These are phyloP conservation scores for Panicum miliaceum DNA, from an alignment of 176 grass and related monocot genomes.

Conservation along the genomic window DNA sequence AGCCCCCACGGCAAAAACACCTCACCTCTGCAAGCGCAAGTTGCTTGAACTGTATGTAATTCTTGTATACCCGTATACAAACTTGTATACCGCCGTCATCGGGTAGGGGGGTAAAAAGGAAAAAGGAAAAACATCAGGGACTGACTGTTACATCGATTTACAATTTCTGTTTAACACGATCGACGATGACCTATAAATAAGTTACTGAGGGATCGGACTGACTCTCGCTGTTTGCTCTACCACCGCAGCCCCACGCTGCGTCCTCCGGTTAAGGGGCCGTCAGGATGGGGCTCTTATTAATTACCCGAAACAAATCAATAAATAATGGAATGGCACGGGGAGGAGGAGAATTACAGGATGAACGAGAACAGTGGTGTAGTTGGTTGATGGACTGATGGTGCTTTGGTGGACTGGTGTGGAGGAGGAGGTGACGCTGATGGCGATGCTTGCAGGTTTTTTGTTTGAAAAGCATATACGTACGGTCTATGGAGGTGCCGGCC, in stretches of 20 bases:
- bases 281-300: conserved; percentile 56
- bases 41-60: conserved; percentile 64
- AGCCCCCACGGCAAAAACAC: conserved; percentile 34
- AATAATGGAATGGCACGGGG: conserved; percentile 61
- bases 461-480: conserved; percentile 29
- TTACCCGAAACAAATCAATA: conserved; percentile 63
- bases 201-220: conserved; percentile 34
- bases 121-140: conserved; percentile 21
- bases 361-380: conserved; percentile 7
- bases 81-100: conserved; percentile 57
- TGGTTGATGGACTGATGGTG: conserved; percentile 38
- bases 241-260: conserved; percentile 29
- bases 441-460: conserved; percentile 26
- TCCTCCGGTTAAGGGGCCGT: conserved; percentile 47
- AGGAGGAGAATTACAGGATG: conserved; percentile 51
- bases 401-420: not conserved
- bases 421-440: not conserved
- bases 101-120: not conserved
- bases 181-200: conserved; percentile 52
- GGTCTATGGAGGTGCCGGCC: not conserved
- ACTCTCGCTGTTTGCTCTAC: conserved; percentile 39
- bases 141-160: conserved; percentile 68
- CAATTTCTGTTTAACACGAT: conserved; percentile 52
- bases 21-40: conserved; percentile 31
- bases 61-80: conserved; percentile 65